Evolutionary conservation across 805 yeast species (phyloP).

Genomic region (Sugiyamaella boreocaroliniensis): DNA sequence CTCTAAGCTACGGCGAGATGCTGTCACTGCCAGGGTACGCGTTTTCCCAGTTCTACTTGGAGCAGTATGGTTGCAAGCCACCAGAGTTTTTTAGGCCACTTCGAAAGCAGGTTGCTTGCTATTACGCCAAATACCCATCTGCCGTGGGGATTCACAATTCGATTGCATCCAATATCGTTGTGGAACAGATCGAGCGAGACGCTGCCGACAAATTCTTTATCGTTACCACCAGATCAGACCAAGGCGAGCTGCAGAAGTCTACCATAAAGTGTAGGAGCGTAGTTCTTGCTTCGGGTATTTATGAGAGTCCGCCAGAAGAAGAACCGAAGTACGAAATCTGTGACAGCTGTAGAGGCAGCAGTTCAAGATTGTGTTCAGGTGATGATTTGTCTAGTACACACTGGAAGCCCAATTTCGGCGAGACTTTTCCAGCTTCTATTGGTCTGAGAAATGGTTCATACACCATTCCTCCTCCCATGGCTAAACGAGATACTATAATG

Average conservation of each 20-base stretch:
- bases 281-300: constrained; percentile 28
- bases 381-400: neutral
- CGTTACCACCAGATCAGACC: neutral
- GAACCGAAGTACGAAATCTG: too few species aligned
- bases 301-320: constrained; percentile 14
- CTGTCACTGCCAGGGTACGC: constrained; percentile 30
- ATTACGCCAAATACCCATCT: constrained; percentile 24
- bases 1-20: constrained; percentile 30
- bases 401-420: neutral
- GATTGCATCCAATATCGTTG: constrained; percentile 15
- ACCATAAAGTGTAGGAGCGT: neutral
- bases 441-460: neutral
- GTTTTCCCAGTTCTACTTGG: constrained; percentile 20
- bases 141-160: constrained; percentile 20
- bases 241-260: neutral
- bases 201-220: neutral
- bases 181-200: constrained; percentile 1
- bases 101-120: constrained; percentile 24
- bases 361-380: too few species aligned
- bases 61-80: constrained; percentile 6
- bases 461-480: neutral
- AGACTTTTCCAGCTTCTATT: neutral
- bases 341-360: too few species aligned
- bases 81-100: constrained; percentile 25
- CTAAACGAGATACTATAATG: neutral